Percentiles rank a stretch among this genome's conserved stretches.
Evolutionary conservation across 805 yeast species (phyloP).

Genomic region (Saturnispora saitoi): DNA sequence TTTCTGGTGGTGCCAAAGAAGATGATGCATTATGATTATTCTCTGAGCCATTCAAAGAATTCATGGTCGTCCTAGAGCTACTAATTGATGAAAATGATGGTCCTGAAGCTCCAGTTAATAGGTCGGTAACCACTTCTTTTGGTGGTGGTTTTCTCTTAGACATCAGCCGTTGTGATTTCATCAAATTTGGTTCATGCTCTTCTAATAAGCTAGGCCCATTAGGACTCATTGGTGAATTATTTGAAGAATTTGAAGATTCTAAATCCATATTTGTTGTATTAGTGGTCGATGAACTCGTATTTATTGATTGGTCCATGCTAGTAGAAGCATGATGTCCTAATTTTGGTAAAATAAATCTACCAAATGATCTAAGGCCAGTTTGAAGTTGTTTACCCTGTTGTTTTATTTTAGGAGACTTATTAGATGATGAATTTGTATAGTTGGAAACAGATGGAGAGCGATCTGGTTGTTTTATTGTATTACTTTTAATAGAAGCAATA

Average conservation of each 20-base stretch:
- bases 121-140: background rate
- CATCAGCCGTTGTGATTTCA: constrained; percentile 2
- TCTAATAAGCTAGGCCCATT: background rate
- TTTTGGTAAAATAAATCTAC: constrained; percentile 4
- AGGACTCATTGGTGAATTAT: background rate
- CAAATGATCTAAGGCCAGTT: constrained; percentile 4
- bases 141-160: constrained; percentile 6
- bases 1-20: background rate
- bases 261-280: background rate
- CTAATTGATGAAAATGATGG: background rate
- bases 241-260: background rate
- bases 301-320: background rate
- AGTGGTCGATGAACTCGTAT: background rate
- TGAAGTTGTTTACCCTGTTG: constrained; percentile 1
- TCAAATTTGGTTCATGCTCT: background rate
- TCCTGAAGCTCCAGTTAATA: background rate
- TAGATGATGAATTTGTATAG: background rate
- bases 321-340: background rate
- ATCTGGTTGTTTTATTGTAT: background rate
- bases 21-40: background rate
- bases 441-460: background rate
- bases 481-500: background rate
- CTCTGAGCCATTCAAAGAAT: background rate
- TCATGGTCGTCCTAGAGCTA: background rate
- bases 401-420: background rate